Conservation (phyloP, 2,329 filamentous ascomycete species). For the Aureobasidium sp. region DNA sequence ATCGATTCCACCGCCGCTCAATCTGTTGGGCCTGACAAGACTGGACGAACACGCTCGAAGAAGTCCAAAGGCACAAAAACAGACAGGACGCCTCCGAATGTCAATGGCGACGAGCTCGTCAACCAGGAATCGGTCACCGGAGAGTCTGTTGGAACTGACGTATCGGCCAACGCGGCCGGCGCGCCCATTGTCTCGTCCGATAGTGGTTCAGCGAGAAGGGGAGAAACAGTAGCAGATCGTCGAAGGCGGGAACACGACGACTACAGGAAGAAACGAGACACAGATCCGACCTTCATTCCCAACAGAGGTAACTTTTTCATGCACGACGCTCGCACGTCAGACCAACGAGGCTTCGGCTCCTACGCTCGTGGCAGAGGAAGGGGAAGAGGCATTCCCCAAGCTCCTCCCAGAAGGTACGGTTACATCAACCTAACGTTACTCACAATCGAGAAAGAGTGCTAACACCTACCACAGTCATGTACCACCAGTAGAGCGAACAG, state of each 20-base stretch:
- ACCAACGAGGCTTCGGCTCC: slow-evolving; percentile 68
- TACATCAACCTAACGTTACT: too few species aligned
- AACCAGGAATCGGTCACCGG: neutral
- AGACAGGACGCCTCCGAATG: neutral
- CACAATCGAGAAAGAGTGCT: neutral
- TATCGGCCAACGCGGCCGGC: neutral
- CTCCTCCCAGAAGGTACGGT: slow-evolving; percentile 2
- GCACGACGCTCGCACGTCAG: slow-evolving; percentile 78
- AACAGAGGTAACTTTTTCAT: slow-evolving; percentile 95
- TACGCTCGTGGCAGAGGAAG: slow-evolving; percentile 54
- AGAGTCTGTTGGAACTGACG: neutral
- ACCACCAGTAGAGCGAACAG: slow-evolving; percentile 47
- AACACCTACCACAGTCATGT: slow-evolving; percentile 16
- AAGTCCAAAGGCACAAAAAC: neutral
- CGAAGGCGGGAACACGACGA: slow-evolving; percentile 83
- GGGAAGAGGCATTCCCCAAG: slow-evolving; percentile 37
- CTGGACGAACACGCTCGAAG: slow-evolving; percentile 9
- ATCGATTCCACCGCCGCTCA: neutral
- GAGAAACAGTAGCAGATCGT: slow-evolving; percentile 57
- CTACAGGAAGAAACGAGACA: slow-evolving; percentile 77
- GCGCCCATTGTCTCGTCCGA: slow-evolving; percentile 8
- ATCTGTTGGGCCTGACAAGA: slow-evolving; percentile 16
- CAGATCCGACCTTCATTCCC: slow-evolving; percentile 87
- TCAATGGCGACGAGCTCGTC: neutral
- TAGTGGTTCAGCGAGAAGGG: slow-evolving; percentile 16